Base-by-base conservation (phyloP, 2,329 filamentous ascomycete genomes). In the Fusarium miscanthi region DNA sequence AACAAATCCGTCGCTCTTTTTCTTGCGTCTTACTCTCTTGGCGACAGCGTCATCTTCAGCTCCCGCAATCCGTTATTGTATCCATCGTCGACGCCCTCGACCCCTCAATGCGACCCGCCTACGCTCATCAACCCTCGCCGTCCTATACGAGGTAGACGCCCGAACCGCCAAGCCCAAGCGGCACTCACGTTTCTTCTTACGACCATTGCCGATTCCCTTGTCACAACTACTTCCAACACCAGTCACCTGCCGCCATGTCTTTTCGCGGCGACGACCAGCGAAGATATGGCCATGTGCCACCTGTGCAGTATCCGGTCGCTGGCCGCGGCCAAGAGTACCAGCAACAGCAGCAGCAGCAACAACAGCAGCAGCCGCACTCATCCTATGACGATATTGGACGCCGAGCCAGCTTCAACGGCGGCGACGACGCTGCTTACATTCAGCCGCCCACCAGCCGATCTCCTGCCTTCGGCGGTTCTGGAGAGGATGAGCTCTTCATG, bases 341-440 rank as follows among this genome's bases (percentile, higher is more conserved):
- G 46, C 81, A 84, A 46, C 74, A 78, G 43, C 76, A 74, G 38
- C 75, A 77, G n/a, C 81, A 83, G 45, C 82, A 82, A 59, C 69
- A 76, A n/a, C 74, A 78, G 38, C 76, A 73, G 54, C 76, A 73
- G 54, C 75, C 76, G 51, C 81, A 83, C 66, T 66, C 77, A 48
- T 81, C 83, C 66, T 76, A 78, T 60, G 74, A 76, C 72, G 79
- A 72, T 37, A 38, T 72, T 49, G 70, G 78, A 46, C 87, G 92
- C 73, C 87, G 89, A 72, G 87, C 89, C 53, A 95, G 92, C 84
- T 94, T 93, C 84, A 91, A 94, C 80, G 89, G 87, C 74, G 93
- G 92, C 72, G 93, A 96, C 80, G 93, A 95, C 80, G 84, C 86
- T 52, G 82, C 84, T 53, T 89, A 90, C 74, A 85, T 88, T 74